Percentiles rank a stretch among this genome's conserved stretches.
These are phyloP conservation scores for Schwanniomyces pseudopolymorphus DNA, from an alignment of 805 yeast genomes.

Conservation along the genomic window DNA sequence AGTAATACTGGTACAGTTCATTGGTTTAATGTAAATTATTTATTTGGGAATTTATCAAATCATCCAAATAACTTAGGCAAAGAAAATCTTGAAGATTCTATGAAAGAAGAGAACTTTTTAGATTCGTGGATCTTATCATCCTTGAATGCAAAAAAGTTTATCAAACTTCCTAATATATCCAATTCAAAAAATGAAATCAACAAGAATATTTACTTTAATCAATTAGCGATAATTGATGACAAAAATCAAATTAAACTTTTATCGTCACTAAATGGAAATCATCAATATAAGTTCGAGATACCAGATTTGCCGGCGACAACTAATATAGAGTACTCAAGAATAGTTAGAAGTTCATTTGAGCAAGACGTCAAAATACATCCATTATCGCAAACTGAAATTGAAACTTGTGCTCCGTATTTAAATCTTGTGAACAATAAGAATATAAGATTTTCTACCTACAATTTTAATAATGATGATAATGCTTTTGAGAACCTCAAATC, in stretches of 20 bases:
- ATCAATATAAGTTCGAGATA: conserved; percentile 39
- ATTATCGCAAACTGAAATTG: conserved; percentile 55
- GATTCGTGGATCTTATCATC: conserved; percentile 51
- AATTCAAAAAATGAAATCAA: conserved; percentile 5
- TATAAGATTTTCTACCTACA: conserved; percentile 30
- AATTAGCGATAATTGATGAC: conserved; percentile 33
- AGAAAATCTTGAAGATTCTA: conserved; percentile 6
- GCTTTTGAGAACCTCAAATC: conserved; percentile 16
- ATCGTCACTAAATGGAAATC: conserved; percentile 38
- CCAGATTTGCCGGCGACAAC: conserved; percentile 29
- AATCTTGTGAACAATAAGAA: conserved; percentile 30
- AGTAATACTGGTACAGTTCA: conserved; percentile 63
- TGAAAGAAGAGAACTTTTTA: conserved; percentile 19
- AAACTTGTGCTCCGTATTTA: conserved; percentile 46
- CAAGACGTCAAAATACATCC: conserved; percentile 22
- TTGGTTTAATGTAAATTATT: conserved; percentile 52
- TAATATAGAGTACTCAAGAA: conserved; percentile 15
- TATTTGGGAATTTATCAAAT: conserved; percentile 28
- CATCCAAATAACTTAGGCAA: conserved; percentile 24
- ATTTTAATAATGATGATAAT: conserved; percentile 10
- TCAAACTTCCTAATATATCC: conserved; percentile 21
- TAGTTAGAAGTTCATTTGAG: conserved; percentile 2
- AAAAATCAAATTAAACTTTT: conserved; percentile 30
- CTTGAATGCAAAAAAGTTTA: conserved; percentile 25
- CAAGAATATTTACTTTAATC: conserved; percentile 18